These are phyloP conservation scores for Starmerella bombicola DNA, from an alignment of 805 yeast species.

Conservation along the genomic window DNA sequence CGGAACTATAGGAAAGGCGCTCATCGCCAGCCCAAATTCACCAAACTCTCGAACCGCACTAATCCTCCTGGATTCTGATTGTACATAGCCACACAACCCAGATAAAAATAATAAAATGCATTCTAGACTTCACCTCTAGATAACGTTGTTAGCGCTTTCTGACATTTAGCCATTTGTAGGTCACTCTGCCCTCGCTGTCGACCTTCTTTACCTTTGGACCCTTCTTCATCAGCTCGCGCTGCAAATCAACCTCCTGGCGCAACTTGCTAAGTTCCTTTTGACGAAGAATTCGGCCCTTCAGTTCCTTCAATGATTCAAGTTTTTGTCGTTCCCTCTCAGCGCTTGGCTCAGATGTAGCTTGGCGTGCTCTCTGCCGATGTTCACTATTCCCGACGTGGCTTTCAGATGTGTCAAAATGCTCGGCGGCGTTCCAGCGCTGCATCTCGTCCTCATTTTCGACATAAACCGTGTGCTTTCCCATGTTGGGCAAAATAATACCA, in stretches of 20 bases:
- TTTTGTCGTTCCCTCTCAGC: constrained; percentile 34
- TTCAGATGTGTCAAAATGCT: constrained; percentile 56
- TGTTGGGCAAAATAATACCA: constrained; percentile 30
- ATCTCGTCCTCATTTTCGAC: constrained; percentile 52
- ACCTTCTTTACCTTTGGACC: constrained; percentile 72
- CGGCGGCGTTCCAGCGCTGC: constrained; percentile 48
- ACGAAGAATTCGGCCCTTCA: constrained; percentile 57
- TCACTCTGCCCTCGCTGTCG: constrained; percentile 51
- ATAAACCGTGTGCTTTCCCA: constrained; percentile 74
- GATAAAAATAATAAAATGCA: too few relatives aligned
- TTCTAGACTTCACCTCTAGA: too few relatives aligned
- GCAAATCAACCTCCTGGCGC: constrained; percentile 59
- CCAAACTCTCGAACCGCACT: constrained; percentile 65
- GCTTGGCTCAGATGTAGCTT: constrained; percentile 30
- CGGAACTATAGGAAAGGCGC: constrained; percentile 77
- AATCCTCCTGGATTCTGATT: constrained; percentile 57
- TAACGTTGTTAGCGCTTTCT: constrained; percentile 26
- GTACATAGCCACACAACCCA: too few relatives aligned
- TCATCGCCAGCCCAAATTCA: constrained; percentile 75
- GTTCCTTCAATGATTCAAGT: constrained; percentile 44
- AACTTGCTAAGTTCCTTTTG: constrained; percentile 55
- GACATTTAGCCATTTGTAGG: constrained; percentile 71
- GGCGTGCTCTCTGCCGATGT: not conserved
- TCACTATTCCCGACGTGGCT: not conserved
- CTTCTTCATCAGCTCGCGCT: constrained; percentile 78